Evolutionary conservation across 805 yeast genomes (phyloP).

Genomic region (Wickerhamiella cacticola): DNA sequence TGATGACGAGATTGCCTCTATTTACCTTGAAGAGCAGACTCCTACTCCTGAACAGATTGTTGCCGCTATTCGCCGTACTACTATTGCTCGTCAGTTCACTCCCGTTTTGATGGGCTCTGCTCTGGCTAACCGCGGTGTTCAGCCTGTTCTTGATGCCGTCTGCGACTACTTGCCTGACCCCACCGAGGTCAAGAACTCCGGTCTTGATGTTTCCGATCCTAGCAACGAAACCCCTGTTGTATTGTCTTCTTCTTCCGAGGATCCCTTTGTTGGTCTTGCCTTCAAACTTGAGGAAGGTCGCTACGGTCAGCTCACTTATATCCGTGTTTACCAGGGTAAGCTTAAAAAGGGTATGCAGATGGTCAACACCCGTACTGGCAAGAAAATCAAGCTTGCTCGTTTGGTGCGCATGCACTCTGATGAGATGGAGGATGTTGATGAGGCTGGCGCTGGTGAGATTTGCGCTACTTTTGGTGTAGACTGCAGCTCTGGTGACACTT

Average conservation of each 20-base stretch:
- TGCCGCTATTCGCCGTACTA: conserved; percentile 83
- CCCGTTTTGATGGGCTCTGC: conserved; percentile 99
- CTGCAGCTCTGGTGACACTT: conserved; percentile 97
- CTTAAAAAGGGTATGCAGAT: conserved; percentile 83
- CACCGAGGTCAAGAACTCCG: conserved; percentile 81
- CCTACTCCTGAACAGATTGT: conserved; percentile 78
- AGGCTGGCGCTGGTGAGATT: conserved; percentile 94
- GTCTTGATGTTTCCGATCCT: conserved; percentile 50
- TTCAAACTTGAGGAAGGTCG: conserved; percentile 97
- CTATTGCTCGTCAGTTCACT: conserved; percentile 89
- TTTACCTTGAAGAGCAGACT: conserved; percentile 78
- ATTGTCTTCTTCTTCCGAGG: conserved; percentile 55
- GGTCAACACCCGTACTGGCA: conserved; percentile 81
- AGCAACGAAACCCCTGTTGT: conserved; percentile 56
- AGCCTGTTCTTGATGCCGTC: conserved; percentile 89
- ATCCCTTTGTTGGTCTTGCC: conserved; percentile 93
- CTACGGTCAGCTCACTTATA: conserved; percentile 93
- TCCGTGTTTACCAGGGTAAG: conserved; percentile 94
- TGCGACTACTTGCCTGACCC: conserved; percentile 95
- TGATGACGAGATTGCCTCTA: conserved; percentile 93
- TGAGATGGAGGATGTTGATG: conserved; percentile 96
- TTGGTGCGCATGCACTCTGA: conserved; percentile 97
- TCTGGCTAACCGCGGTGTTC: conserved; percentile 89
- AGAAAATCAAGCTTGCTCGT: conserved; percentile 84
- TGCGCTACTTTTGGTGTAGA: conserved; percentile 99